A percentile compares a stretch with the other conserved stretches of the same genome.
Conservation (phyloP, 116 monocot genomes). For the Thalassia testudinum region DNA sequence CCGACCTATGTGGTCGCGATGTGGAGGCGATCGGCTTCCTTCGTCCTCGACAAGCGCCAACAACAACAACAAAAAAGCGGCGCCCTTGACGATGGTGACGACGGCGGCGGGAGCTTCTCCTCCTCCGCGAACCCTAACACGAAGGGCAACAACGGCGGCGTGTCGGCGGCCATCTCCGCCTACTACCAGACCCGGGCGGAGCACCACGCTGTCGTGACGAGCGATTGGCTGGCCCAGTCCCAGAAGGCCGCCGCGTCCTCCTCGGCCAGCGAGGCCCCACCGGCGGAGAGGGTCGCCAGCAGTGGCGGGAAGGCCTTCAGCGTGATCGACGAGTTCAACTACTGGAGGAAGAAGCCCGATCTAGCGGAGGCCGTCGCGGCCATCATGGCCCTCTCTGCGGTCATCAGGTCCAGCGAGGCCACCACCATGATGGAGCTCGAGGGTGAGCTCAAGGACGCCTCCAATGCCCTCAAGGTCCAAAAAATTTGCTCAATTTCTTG, state of each 20-base stretch:
- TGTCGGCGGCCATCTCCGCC: slow-evolving; percentile 45
- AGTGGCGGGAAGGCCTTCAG: slow-evolving; percentile 19
- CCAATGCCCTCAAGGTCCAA: slow-evolving; percentile 81
- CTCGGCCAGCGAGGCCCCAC: slow-evolving; percentile 4
- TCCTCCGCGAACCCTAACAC: no score
- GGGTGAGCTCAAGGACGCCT: slow-evolving; percentile 85
- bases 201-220: slow-evolving; percentile 75
- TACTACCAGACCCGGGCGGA: slow-evolving; percentile 95
- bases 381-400: slow-evolving; percentile 89
- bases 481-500: neutral
- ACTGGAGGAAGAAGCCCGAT: slow-evolving; percentile 90
- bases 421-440: slow-evolving; percentile 98
- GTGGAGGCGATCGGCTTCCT: no score
- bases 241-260: slow-evolving; percentile 31
- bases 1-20: no score
- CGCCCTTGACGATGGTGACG: no score
- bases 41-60: no score
- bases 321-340: slow-evolving; percentile 93
- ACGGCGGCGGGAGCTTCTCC: no score
- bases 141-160: no score
- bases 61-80: no score
- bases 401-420: slow-evolving; percentile 60
- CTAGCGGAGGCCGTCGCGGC: slow-evolving; percentile 95
- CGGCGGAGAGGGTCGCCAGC: slow-evolving; percentile 1
- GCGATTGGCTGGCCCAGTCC: slow-evolving; percentile 86